Evolutionary conservation across 2,329 filamentous ascomycete genomes (phyloP).

Genomic region (Phaeosphaeriaceae sp.): DNA sequence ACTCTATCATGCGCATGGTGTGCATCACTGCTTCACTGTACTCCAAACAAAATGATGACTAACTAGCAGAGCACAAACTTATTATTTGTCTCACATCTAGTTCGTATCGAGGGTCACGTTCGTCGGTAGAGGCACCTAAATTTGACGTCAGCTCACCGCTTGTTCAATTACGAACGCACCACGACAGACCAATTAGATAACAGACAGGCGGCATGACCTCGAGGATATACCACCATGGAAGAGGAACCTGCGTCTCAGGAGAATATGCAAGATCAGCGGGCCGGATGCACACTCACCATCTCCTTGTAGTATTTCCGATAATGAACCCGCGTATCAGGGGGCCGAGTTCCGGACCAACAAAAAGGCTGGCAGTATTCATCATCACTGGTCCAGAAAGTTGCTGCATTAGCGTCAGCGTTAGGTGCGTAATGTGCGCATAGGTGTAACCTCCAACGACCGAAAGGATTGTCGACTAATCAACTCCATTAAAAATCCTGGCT

Average conservation of each 20-base stretch:
- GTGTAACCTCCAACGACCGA: conserved; percentile 70
- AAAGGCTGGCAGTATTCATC: conserved; percentile 65
- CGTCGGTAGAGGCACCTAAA: conserved; percentile 66
- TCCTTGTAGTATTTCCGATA: conserved; percentile 74
- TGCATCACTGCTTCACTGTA: conserved; percentile 37
- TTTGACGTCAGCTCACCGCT: conserved; percentile 32
- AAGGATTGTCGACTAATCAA: conserved; percentile 68
- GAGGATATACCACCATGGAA: background rate
- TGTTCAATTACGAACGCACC: conserved; percentile 9
- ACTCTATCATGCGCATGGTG: conserved; percentile 20
- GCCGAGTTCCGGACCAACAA: conserved; percentile 62
- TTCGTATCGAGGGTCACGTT: background rate
- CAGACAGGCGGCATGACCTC: conserved; percentile 1
- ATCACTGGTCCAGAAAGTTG: conserved; percentile 83
- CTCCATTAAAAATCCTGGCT: conserved; percentile 76
- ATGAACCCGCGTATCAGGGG: conserved; percentile 78
- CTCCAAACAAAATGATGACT: conserved; percentile 79
- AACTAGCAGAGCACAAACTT: background rate
- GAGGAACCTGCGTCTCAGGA: conserved; percentile 3
- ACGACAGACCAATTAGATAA: conserved; percentile 3
- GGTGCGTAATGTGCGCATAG: background rate
- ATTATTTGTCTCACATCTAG: conserved; percentile 1
- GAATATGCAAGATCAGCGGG: conserved; percentile 8
- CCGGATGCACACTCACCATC: conserved; percentile 43
- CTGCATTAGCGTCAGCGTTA: conserved; percentile 23